Conservation (phyloP, 495 filamentous ascomycete species). For the Xylaria bambusicola region DNA sequence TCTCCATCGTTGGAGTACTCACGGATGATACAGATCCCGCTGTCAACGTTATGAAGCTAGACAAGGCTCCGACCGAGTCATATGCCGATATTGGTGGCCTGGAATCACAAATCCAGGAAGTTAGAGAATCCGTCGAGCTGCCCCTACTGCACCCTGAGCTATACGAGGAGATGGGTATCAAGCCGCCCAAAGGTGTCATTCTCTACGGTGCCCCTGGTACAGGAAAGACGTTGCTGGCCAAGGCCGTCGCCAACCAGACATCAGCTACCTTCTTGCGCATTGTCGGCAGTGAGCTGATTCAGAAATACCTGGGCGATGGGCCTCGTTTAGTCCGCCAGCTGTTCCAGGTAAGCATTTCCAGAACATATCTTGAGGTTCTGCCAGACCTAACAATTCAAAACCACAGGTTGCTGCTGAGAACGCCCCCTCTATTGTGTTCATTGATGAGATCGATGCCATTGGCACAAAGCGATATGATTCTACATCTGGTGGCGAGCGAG, state of each 20-base stretch:
- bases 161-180: constrained; percentile 99
- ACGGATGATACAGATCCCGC: constrained; percentile 95
- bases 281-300: constrained; percentile 95
- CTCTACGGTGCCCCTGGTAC: constrained; percentile 97
- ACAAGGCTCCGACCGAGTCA: constrained; percentile 97
- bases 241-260: constrained; percentile 98
- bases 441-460: constrained; percentile 99
- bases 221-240: constrained; percentile 95
- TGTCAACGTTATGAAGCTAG: constrained; percentile 98
- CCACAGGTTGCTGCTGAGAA: constrained; percentile 85
- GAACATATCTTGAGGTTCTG: neutral
- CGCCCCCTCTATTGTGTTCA: constrained; percentile 96
- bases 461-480: constrained; percentile 99
- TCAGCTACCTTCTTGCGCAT: constrained; percentile 98
- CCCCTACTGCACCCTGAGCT: constrained; percentile 95
- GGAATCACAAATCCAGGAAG: constrained; percentile 95
- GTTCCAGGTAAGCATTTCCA: constrained; percentile 65
- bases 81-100: constrained; percentile 98
- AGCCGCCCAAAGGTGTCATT: constrained; percentile 98
- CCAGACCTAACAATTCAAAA: neutral
- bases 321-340: constrained; percentile 93
- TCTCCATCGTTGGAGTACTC: constrained; percentile 95
- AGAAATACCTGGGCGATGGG: constrained; percentile 98
- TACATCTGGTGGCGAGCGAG: constrained; percentile 93
- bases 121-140: constrained; percentile 94